phyloP scores from a whole-genome alignment of 1,284 basidiomycete genomes.

The Ceratorhiza oryzae-sativae region DNA sequence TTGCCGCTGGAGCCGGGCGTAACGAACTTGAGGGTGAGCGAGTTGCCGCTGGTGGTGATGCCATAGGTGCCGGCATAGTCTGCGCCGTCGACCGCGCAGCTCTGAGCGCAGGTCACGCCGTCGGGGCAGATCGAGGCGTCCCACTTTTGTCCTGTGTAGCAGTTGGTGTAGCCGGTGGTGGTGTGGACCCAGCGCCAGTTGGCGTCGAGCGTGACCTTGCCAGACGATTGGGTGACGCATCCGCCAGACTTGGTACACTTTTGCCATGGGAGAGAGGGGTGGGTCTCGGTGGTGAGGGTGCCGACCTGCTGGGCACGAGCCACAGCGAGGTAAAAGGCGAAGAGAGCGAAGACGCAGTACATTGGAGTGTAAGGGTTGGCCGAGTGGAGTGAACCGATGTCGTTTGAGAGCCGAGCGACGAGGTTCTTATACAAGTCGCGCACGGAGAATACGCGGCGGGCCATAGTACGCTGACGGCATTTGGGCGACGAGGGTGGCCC shows the following conservation, averaged over 20 bases:
- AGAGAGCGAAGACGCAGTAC: conserved; percentile 30
- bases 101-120: conserved; percentile 55
- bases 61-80: conserved; percentile 60
- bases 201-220: conserved; percentile 40
- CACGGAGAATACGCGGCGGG: conserved; percentile 4
- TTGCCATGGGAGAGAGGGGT: conserved; percentile 40
- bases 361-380: not conserved
- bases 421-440: not conserved
- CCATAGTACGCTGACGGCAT: not conserved
- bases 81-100: conserved; percentile 67
- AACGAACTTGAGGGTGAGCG: conserved; percentile 62
- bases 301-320: conserved; percentile 41
- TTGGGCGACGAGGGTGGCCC: not conserved
- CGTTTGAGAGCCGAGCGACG: not conserved
- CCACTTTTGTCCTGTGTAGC: conserved; percentile 57
- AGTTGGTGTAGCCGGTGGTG: conserved; percentile 51
- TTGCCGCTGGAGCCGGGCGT: conserved; percentile 54
- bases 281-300: conserved; percentile 40
- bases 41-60: conserved; percentile 57
- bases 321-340: conserved; percentile 40
- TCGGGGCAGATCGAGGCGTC: conserved; percentile 56
- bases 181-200: conserved; percentile 44
- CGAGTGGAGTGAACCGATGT: conserved; percentile 11
- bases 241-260: conserved; percentile 42
- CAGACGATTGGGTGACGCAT: conserved; percentile 35